Evolutionary conservation across 441 rosid genomes (phyloP), one percentile per base, ranked within the genome.

Genomic region (Populus hybrid): DNA sequence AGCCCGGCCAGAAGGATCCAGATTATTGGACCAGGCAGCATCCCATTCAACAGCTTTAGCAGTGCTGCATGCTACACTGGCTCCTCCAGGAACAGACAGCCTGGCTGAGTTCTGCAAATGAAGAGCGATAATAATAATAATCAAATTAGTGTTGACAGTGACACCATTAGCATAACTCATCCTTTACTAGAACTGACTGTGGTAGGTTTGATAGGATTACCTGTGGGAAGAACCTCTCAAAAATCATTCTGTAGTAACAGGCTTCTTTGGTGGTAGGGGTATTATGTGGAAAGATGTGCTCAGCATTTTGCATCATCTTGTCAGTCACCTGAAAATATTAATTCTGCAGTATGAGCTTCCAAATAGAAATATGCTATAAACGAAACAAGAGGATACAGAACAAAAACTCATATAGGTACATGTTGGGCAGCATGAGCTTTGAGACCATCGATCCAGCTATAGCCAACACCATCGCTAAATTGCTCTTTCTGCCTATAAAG

Each of bases 381-480:
- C 23, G 19, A 18, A 11, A 26, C 32, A n/a, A 8, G 16, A 23
- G 16, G 32, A n/a, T 3, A 21, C 36, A 61, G 14, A 7, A 12
- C 16, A 30, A 46, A 59, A 19, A 68, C 9, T 24, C 19, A 30
- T 6, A 36, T 73, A 38, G 12, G 30, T 84, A 94, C 97, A 82
- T 90, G 88, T 79, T 75, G 65, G 19, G 82, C 86, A 69, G 98
- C 94, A 79, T 92, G 97, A 46, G 89, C 93, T 83, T 91, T 91
- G 67, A 94, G 93, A 38, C 98, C 97, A 88, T 91, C 97, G 35
- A 94, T 92, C 98, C 98, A 94, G 77, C 97, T 93, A 75, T 92
- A 94, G 70, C 98, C 97, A 36, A 94, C 97, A 72, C 97, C 97
- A 73, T 94, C 97, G 82, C 98, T 94, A 42, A 94, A 93, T 76